A percentile compares a stretch with the other conserved stretches of the same genome.
Evolutionary conservation across 2,329 filamentous ascomycete species (phyloP).

Genomic region (Phialophora chinensis): DNA sequence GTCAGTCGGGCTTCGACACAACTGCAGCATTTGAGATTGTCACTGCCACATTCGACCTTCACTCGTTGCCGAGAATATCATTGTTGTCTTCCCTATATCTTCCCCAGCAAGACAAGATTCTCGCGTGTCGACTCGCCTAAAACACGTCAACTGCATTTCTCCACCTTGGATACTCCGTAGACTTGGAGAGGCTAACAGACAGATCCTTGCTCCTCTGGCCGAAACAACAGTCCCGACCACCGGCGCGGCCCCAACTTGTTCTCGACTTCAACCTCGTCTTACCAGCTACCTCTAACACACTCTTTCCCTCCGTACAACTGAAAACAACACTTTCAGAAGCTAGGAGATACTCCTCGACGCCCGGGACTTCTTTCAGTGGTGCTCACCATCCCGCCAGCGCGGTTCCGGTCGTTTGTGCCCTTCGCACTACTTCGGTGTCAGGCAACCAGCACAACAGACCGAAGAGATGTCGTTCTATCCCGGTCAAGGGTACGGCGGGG

Average conservation of each 20-base stretch:
- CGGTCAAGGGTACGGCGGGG: conserved; percentile 28
- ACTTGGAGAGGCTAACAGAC: conserved; percentile 1
- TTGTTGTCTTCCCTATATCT: neutral
- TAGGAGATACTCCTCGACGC: neutral
- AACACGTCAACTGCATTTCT: neutral
- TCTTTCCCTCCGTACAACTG: neutral
- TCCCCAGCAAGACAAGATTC: neutral
- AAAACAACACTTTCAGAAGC: neutral
- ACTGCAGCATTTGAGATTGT: neutral
- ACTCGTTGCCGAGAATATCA: neutral
- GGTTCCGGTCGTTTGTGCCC: neutral
- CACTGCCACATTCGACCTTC: neutral
- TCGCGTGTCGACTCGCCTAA: conserved; percentile 6
- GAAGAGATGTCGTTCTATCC: conserved; percentile 32
- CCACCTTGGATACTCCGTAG: neutral
- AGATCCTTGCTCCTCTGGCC: conserved; percentile 2
- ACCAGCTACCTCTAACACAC: neutral
- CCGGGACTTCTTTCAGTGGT: neutral
- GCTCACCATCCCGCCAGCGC: neutral
- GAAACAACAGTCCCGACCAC: conserved; percentile 11
- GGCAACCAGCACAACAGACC: neutral
- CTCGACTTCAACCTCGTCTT: conserved; percentile 19
- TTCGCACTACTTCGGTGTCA: neutral
- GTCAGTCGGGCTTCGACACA: neutral
- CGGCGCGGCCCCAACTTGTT: conserved; percentile 19